These are phyloP conservation scores for Parastagonospora avenae DNA, from an alignment of 2,329 filamentous ascomycete species.

Conservation along the genomic window DNA sequence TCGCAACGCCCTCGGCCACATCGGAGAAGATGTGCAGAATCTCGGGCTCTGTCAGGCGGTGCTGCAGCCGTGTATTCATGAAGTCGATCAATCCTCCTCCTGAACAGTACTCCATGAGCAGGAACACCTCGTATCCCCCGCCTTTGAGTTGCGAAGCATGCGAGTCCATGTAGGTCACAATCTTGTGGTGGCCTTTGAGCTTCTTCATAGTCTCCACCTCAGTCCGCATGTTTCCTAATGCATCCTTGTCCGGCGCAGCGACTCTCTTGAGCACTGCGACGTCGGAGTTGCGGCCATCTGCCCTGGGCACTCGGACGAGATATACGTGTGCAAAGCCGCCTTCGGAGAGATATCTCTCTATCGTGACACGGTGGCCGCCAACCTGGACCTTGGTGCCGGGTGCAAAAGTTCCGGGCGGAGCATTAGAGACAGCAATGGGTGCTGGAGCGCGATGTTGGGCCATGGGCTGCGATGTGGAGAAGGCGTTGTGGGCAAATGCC, in stretches of 20 bases:
- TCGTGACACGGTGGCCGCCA: conserved; percentile 87
- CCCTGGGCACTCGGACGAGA: conserved; percentile 79
- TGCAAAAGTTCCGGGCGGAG: conserved; percentile 76
- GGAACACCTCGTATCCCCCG: conserved; percentile 95
- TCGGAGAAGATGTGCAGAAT: conserved; percentile 97
- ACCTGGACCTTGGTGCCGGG: conserved; percentile 97
- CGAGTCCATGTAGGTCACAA: conserved; percentile 98
- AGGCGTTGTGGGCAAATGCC: conserved; percentile 11
- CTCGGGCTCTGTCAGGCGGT: conserved; percentile 95
- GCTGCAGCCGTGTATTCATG: conserved; percentile 97
- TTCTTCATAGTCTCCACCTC: conserved; percentile 99
- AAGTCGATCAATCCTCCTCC: conserved; percentile 97
- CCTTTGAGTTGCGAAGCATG: conserved; percentile 93
- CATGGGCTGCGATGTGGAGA: not conserved
- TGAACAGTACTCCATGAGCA: conserved; percentile 97
- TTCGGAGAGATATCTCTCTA: conserved; percentile 97
- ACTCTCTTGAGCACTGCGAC: conserved; percentile 90
- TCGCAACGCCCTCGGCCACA: conserved; percentile 93
- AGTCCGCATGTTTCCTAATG: conserved; percentile 92
- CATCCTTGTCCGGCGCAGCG: conserved; percentile 93
- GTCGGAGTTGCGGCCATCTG: conserved; percentile 77
- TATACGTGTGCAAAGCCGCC: conserved; percentile 99
- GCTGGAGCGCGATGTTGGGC: conserved; percentile 36
- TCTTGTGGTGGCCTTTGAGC: conserved; percentile 92
- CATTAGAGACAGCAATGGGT: conserved; percentile 39